phyloP scores from a whole-genome alignment of 139 green algal genomes.

The Chlamydomonas sp. region DNA sequence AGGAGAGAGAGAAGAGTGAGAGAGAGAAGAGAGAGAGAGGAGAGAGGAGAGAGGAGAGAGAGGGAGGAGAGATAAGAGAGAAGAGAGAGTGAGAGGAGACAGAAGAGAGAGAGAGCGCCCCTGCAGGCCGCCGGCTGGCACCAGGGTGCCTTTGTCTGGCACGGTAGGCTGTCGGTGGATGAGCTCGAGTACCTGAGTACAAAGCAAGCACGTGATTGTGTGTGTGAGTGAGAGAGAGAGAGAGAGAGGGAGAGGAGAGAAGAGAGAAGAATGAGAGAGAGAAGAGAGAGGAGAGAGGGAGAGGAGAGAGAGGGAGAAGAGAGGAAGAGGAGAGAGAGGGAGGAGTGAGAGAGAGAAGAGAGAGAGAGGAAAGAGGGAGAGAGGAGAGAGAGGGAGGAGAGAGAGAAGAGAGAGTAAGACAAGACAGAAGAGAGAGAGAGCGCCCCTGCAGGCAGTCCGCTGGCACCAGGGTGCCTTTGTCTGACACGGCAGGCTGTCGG shows the following conservation, averaged over 20 bases:
- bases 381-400: no score
- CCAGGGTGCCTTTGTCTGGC: background rate
- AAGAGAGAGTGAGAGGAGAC: no score
- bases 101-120: constrained; percentile 12
- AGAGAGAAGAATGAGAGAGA: no score
- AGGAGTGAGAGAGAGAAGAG: background rate
- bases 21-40: no score
- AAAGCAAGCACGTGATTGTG: background rate
- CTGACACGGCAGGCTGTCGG: constrained; percentile 19
- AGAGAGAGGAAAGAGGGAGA: background rate
- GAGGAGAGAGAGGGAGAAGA: no score
- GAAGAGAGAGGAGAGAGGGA: no score
- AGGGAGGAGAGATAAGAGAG: no score
- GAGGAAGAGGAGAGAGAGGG: no score
- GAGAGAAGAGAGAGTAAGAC: no score
- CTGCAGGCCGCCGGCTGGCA: constrained; percentile 10
- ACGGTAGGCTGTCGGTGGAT: constrained; percentile 27
- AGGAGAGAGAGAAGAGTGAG: no score
- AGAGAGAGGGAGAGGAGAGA: no score
- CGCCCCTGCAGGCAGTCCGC: constrained; percentile 19
- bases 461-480: background rate
- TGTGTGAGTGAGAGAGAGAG: background rate
- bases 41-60: no score
- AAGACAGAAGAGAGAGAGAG: background rate
- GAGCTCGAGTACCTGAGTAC: constrained; percentile 19